Percentiles rank a stretch among this genome's conserved stretches.
Evolutionary conservation across 202 grass and related monocot species (phyloP).

Genomic region (Schoenoplectus tabernaemontani): DNA sequence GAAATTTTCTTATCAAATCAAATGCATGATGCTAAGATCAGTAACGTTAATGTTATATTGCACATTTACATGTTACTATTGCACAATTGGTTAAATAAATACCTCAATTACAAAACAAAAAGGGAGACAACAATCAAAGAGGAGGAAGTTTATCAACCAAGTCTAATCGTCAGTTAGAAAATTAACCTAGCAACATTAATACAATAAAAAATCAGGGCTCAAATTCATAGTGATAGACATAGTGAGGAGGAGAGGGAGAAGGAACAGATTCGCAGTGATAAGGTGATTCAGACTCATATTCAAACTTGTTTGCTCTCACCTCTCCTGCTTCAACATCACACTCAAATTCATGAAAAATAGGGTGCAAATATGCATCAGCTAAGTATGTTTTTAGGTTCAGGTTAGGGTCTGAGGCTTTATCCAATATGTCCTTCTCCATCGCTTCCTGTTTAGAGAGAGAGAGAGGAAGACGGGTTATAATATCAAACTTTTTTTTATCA

Average conservation of each 20-base stretch:
- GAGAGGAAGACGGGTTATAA: too few relatives aligned
- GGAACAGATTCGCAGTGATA: slow-evolving; percentile 10
- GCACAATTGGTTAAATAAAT: slow-evolving; percentile 5
- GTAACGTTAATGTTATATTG: background rate
- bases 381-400: slow-evolving; percentile 72
- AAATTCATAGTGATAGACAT: slow-evolving; percentile 63
- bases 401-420: slow-evolving; percentile 61
- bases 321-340: slow-evolving; percentile 23
- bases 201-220: slow-evolving; percentile 29
- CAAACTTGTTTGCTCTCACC: slow-evolving; percentile 51
- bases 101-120: background rate
- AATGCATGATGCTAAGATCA: background rate
- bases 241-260: slow-evolving; percentile 34
- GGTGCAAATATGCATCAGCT: slow-evolving; percentile 82
- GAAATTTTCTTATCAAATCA: background rate
- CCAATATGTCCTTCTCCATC: slow-evolving; percentile 80
- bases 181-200: background rate
- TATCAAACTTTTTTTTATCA: background rate
- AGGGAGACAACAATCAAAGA: background rate
- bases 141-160: slow-evolving; percentile 1
- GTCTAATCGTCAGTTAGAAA: slow-evolving; percentile 2
- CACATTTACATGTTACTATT: slow-evolving; percentile 13
- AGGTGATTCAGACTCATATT: slow-evolving; percentile 12
- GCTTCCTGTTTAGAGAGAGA: slow-evolving; percentile 55
- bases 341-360: slow-evolving; percentile 68